Conservation (phyloP, 2,329 filamentous ascomycete species). For the Colletotrichum musae region DNA sequence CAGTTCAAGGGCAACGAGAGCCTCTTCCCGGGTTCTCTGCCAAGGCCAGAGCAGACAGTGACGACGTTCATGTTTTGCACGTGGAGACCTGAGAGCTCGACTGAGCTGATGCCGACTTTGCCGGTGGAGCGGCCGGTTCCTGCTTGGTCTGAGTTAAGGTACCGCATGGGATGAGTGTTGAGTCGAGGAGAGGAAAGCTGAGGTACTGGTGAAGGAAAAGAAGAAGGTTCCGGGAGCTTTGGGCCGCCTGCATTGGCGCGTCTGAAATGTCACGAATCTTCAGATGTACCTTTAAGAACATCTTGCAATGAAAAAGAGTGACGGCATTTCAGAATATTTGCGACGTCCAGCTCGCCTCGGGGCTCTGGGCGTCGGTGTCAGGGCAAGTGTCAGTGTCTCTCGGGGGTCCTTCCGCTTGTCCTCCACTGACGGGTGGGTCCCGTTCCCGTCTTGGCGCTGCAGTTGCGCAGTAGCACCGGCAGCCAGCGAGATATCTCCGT, state of each 20-base stretch:
- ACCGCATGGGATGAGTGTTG: neutral
- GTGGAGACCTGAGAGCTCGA: slow-evolving; percentile 14
- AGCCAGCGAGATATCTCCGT: no score
- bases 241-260: neutral
- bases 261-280: neutral
- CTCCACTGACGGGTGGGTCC: slow-evolving; percentile 28
- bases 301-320: slow-evolving; percentile 6
- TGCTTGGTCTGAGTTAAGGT: neutral
- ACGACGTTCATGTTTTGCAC: slow-evolving; percentile 12
- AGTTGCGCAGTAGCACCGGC: slow-evolving; percentile 3
- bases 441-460: slow-evolving; percentile 36
- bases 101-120: slow-evolving; percentile 32
- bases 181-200: neutral
- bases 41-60: slow-evolving; percentile 19
- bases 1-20: slow-evolving; percentile 3
- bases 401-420: slow-evolving; percentile 34
- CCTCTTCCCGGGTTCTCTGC: slow-evolving; percentile 18
- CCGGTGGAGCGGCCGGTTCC: neutral
- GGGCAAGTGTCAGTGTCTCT: slow-evolving; percentile 12
- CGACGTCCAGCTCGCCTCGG: slow-evolving; percentile 6
- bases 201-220: neutral
- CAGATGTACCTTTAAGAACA: neutral
- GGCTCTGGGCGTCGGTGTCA: neutral
- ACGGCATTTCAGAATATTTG: slow-evolving; percentile 25
- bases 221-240: neutral